Percentiles rank a stretch among this genome's conserved stretches.
phyloP scores from a whole-genome alignment of 1,284 basidiomycete species.

The Tilletia setariae region DNA sequence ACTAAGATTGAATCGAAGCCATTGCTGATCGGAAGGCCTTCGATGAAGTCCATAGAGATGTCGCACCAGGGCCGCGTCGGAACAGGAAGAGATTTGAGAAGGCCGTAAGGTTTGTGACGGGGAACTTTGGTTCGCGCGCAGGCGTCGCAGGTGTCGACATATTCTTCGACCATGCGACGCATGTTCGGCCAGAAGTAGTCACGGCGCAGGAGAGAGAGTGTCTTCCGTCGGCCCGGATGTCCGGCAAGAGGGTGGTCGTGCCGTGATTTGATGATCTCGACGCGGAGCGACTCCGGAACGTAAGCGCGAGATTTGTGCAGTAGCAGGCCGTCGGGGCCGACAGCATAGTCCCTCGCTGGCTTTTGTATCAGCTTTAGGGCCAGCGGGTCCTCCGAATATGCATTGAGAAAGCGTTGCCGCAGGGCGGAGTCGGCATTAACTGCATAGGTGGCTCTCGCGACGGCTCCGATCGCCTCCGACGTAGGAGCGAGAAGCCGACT shows the following conservation, averaged over 20 bases:
- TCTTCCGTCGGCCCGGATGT: too few relatives aligned
- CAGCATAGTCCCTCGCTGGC: not conserved
- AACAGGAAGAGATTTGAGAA: too few relatives aligned
- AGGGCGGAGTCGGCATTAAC: not conserved
- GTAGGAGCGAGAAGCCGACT: too few relatives aligned
- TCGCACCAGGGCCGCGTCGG: conserved; percentile 56
- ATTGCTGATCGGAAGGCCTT: conserved; percentile 50
- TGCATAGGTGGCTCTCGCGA: not conserved
- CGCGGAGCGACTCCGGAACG: conserved; percentile 15
- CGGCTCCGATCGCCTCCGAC: too few relatives aligned
- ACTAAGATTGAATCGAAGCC: conserved; percentile 45
- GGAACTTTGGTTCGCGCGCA: conserved; percentile 56
- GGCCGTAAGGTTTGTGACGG: conserved; percentile 44
- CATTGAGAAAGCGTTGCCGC: not conserved
- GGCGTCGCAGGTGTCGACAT: conserved; percentile 52
- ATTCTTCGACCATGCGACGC: too few relatives aligned
- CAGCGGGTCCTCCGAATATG: not conserved
- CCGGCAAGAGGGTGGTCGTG: too few relatives aligned
- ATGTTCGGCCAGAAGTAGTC: too few relatives aligned
- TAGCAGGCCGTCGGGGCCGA: conserved; percentile 7
- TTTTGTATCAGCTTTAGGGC: not conserved
- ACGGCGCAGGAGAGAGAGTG: too few relatives aligned
- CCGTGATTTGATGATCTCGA: too few relatives aligned
- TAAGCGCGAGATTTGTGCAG: not conserved
- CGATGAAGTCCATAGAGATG: conserved; percentile 59